These are phyloP conservation scores for Picochlorum sp. DNA, from an alignment of 139 green algal genomes.

Conservation along the genomic window DNA sequence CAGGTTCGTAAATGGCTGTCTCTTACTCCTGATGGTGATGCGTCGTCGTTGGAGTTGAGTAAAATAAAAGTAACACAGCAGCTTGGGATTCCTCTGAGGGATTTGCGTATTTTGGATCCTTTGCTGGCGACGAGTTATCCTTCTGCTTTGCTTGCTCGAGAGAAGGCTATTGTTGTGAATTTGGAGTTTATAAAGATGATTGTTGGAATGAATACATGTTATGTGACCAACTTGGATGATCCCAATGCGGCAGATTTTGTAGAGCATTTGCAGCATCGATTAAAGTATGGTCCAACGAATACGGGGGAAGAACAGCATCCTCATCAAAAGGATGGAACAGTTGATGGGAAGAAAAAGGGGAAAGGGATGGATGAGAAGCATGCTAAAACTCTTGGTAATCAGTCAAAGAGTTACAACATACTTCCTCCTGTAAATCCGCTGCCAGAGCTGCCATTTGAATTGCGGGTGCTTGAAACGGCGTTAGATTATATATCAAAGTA, in stretches of 20 bases:
- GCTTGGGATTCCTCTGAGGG: slow-evolving; percentile 29
- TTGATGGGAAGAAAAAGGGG: too few species aligned
- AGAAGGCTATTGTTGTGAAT: slow-evolving; percentile 36
- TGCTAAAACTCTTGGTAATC: too few species aligned
- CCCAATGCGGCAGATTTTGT: slow-evolving; percentile 24
- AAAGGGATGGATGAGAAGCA: too few species aligned
- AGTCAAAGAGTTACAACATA: neutral
- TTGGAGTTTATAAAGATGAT: slow-evolving; percentile 36
- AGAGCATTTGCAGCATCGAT: slow-evolving; percentile 30
- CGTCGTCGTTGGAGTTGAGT: slow-evolving; percentile 17
- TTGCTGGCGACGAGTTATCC: slow-evolving; percentile 27
- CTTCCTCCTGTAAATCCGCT: neutral
- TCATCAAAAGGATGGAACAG: too few species aligned
- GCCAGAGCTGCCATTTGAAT: slow-evolving; percentile 36
- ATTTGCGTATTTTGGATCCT: slow-evolving; percentile 36
- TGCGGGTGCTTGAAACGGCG: slow-evolving; percentile 35
- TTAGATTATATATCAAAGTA: slow-evolving; percentile 38
- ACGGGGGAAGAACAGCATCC: neutral
- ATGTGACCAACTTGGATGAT: slow-evolving; percentile 28
- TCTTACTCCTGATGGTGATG: neutral
- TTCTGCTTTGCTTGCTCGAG: slow-evolving; percentile 31
- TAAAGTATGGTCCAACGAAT: neutral
- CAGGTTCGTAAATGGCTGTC: slow-evolving; percentile 15
- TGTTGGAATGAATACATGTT: slow-evolving; percentile 17
- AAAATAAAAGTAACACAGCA: slow-evolving; percentile 14